Evolutionary conservation across 2,329 filamentous ascomycete genomes (phyloP), one percentile per base, ranked within the genome.

Genomic region (Hortaea werneckii): DNA sequence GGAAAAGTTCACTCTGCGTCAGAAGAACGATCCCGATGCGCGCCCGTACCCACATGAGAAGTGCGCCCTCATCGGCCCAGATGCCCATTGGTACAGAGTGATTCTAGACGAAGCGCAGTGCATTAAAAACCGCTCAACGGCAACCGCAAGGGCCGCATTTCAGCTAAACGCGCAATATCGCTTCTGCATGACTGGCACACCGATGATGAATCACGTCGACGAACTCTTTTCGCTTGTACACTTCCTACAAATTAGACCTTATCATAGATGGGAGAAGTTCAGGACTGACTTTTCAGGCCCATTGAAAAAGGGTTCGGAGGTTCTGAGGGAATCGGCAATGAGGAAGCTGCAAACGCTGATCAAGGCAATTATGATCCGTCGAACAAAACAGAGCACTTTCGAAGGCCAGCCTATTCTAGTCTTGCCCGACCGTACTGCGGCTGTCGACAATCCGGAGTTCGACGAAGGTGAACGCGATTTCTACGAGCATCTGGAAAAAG

Each of bases 151-250:
- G 51, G 84, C 78, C 4, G 78, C 78, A 29, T 77, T 71, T 53
- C 62, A 67, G 8, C 64, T 92, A 11, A 67, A 75, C 49, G 70
- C 83, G 10, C 70, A 68, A 32, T 78, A 84, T 58, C 75, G 85
- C 41, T 81, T 85, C 69, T 87, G 83, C 58, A 76, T 90, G 63
- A 87, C 82, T 3, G 86, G 86, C 27, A 92, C 86, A 0, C 86
- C 86, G 0, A 88, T 90, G 83, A 92, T 92, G 83, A 95, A 95
- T 56, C 79, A 75, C 9, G 79, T 90, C 2, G 71, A 77, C 26
- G 89, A 95, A 56, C 71, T 94, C 3, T 88, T 78, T 57, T 85
- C 87, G 0, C 67, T 94, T 13, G 72, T 95, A 39, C 76, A 78
- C 2, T 95, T 94, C 59, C 71, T 94, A 11, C 73, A 75, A 2